phyloP scores from a whole-genome alignment of 352 stramenopile species.

The Phytophthora multivora region DNA sequence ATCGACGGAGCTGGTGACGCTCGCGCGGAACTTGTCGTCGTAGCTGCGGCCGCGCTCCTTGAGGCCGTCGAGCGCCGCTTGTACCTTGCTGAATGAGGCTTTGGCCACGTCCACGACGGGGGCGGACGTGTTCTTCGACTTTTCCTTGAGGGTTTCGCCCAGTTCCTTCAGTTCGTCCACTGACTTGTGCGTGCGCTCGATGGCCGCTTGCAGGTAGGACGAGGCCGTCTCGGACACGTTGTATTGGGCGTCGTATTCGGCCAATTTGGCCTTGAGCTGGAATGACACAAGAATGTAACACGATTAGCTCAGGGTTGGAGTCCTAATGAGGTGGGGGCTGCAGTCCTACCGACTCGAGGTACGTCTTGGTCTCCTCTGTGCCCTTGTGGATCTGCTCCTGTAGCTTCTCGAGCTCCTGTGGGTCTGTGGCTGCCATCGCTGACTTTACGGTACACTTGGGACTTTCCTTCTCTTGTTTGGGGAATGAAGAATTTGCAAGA shows the following conservation, averaged over 20 bases:
- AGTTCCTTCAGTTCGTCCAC: constrained; percentile 75
- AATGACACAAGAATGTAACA: neutral
- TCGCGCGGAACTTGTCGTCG: constrained; percentile 65
- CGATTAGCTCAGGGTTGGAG: neutral
- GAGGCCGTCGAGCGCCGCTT: constrained; percentile 54
- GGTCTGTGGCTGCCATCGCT: constrained; percentile 25
- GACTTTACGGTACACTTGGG: neutral
- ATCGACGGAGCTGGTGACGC: constrained; percentile 45
- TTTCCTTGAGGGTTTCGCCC: constrained; percentile 57
- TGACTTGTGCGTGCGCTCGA: constrained; percentile 71
- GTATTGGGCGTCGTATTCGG: constrained; percentile 75
- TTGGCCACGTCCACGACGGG: constrained; percentile 57
- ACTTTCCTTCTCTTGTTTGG: neutral
- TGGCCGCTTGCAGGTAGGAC: constrained; percentile 65
- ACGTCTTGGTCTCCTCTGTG: constrained; percentile 77
- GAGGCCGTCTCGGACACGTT: constrained; percentile 73
- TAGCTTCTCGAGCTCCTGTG: constrained; percentile 61
- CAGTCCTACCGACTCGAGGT: constrained; percentile 48
- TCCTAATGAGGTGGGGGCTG: too few relatives aligned
- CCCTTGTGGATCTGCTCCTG: constrained; percentile 74
- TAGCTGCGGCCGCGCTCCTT: constrained; percentile 70
- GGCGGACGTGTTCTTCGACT: constrained; percentile 53
- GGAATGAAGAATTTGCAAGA: constrained; percentile 2
- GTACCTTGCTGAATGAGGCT: constrained; percentile 57
- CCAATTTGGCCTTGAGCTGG: constrained; percentile 52